Conservation (phyloP, 306 rosid species). For the Prunus mume region DNA sequence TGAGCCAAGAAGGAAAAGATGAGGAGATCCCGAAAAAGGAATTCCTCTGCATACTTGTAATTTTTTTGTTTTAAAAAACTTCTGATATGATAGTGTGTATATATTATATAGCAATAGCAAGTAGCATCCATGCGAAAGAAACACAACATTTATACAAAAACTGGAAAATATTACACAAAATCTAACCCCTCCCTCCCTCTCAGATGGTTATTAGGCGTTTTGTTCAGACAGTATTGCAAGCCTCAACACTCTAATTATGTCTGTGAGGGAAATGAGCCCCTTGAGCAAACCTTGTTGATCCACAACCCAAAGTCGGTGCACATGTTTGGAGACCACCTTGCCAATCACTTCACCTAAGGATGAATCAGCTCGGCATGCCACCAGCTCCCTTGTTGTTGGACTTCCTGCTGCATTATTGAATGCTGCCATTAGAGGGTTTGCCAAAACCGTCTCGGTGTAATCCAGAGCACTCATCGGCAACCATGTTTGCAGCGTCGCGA, state of each 20-base stretch:
- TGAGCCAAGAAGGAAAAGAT: too few species aligned
- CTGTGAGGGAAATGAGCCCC: slow-evolving; percentile 71
- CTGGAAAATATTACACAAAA: not conserved
- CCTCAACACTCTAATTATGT: slow-evolving; percentile 63
- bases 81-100: too few species aligned
- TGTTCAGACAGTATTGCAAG: slow-evolving; percentile 30
- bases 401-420: slow-evolving; percentile 1
- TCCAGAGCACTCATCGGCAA: slow-evolving; percentile 54
- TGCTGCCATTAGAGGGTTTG: slow-evolving; percentile 34
- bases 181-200: too few species aligned
- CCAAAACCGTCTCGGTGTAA: slow-evolving; percentile 45
- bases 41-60: too few species aligned
- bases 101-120: not conserved
- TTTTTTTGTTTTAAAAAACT: too few species aligned
- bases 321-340: slow-evolving; percentile 58
- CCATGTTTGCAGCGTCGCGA: slow-evolving; percentile 72
- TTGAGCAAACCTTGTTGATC: slow-evolving; percentile 63
- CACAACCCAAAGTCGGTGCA: slow-evolving; percentile 85
- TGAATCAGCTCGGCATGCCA: slow-evolving; percentile 51
- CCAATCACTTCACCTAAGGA: slow-evolving; percentile 49
- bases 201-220: not conserved
- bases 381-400: slow-evolving; percentile 41
- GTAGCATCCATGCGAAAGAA: not conserved
- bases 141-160: not conserved
- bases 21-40: too few species aligned